phyloP scores from a whole-genome alignment of 2,329 filamentous ascomycete genomes.

The Emmonsiellopsis sp. region DNA sequence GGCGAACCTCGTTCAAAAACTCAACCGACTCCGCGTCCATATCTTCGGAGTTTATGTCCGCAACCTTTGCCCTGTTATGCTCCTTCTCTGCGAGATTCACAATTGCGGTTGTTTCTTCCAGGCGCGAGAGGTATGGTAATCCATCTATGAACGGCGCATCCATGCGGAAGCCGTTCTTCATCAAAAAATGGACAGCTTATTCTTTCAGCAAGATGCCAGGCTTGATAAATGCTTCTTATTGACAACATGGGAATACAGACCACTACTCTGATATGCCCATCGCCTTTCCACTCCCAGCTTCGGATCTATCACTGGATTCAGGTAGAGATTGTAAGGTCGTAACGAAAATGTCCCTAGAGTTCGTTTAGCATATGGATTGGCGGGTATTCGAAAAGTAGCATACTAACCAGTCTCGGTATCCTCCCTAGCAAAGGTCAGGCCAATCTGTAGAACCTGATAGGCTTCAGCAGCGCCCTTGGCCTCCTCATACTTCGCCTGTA shows the following conservation, averaged over 20 bases:
- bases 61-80: slow-evolving; percentile 21
- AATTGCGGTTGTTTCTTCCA: slow-evolving; percentile 45
- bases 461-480: slow-evolving; percentile 51
- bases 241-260: slow-evolving; percentile 21
- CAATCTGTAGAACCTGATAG: slow-evolving; percentile 57
- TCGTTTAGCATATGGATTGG: slow-evolving; percentile 3
- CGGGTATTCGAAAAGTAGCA: neutral
- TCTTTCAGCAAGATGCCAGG: slow-evolving; percentile 6
- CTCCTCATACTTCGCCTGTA: slow-evolving; percentile 55
- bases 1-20: slow-evolving; percentile 41
- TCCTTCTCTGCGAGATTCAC: slow-evolving; percentile 36
- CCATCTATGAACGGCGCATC: slow-evolving; percentile 47
- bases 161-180: slow-evolving; percentile 51
- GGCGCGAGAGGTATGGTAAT: slow-evolving; percentile 53
- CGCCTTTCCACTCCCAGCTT: slow-evolving; percentile 51
- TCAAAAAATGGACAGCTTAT: slow-evolving; percentile 51
- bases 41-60: slow-evolving; percentile 42
- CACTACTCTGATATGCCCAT: slow-evolving; percentile 49
- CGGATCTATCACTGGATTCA: slow-evolving; percentile 48
- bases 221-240: neutral
- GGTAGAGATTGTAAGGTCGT: slow-evolving; percentile 56
- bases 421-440: slow-evolving; percentile 57
- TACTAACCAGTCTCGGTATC: slow-evolving; percentile 40
- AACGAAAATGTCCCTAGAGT: slow-evolving; percentile 44
- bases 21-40: slow-evolving; percentile 45